phyloP scores from a whole-genome alignment of 257 asterid genomes.

The Solanum acaule region DNA sequence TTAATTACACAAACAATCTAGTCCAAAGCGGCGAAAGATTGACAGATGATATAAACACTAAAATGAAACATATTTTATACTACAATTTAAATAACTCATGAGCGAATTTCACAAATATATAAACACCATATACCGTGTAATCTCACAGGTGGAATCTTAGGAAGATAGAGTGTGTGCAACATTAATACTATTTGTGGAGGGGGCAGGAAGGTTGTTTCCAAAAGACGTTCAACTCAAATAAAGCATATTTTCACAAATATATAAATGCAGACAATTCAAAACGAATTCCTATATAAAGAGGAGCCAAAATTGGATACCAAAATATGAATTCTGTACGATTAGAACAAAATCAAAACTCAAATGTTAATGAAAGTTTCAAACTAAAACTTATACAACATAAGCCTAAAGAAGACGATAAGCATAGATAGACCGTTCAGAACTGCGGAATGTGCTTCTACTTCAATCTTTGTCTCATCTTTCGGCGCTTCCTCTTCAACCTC shows the following conservation, averaged over 20 bases:
- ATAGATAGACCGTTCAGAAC: neutral
- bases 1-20: neutral
- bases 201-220: too few species aligned
- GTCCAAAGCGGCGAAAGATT: neutral
- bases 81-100: too few species aligned
- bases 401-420: neutral
- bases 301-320: neutral
- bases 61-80: too few species aligned
- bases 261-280: neutral
- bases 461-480: conserved; percentile 51
- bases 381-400: too few species aligned
- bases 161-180: too few species aligned
- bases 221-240: too few species aligned
- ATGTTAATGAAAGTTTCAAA: too few species aligned
- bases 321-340: neutral
- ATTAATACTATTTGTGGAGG: too few species aligned
- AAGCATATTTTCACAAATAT: neutral
- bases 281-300: neutral
- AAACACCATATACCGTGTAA: too few species aligned
- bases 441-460: conserved; percentile 10
- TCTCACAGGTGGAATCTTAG: too few species aligned
- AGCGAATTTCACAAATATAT: too few species aligned
- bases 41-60: neutral
- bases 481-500: conserved; percentile 52
- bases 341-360: neutral